Evolutionary conservation across 768 basidiomycete species (phyloP), one percentile per base, ranked within the genome.

Genomic region (Cystobasidium onofrii): DNA sequence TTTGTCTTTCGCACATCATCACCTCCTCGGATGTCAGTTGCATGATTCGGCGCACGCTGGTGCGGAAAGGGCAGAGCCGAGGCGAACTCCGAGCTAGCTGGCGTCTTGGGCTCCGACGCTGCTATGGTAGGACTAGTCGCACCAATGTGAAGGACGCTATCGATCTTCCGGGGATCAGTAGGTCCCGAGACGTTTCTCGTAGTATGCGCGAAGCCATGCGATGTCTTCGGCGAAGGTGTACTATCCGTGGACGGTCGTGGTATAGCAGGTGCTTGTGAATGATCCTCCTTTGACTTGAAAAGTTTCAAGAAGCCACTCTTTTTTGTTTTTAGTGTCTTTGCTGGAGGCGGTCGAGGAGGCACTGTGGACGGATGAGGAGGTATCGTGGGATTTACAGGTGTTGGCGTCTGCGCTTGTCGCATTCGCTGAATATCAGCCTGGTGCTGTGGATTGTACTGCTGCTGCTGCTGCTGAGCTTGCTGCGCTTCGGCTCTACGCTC

Each of bases 261-360:
- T 6, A 34, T 20, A 36, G 55, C 50, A 20, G 55, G 29, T 13
- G 69, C 36, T 31, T 46, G 23, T 29, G 65, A 36, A 20, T 34
- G 36, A 36, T 36, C 69, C 13, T 71, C 69, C n/a, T 60, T 55
- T 7, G 2, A 18, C 34, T 71, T 71, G 69, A 71, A 71, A 20
- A 71, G 69, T 34, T 71, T 71, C 54, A 71, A 43, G 69, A 71
- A 71, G 33, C 69, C 69, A 36, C 69, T 71, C 69, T 71, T 71
- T 31, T 60, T 71, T 3, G 7, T 71, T 34, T 71, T 71, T 20
- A 71, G 33, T 71, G 69, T 55, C 69, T 71, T 71, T 31, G 69
- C 17, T 15, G 7, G 44, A 12, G 65, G 43, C 50, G 65, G 43
- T 25, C 12, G 65, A 3, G 43, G 65, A 7, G 46, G 29, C 25